Conservation (phyloP, 2,329 filamentous ascomycete genomes). For the Akanthomyces dipterigenus region DNA sequence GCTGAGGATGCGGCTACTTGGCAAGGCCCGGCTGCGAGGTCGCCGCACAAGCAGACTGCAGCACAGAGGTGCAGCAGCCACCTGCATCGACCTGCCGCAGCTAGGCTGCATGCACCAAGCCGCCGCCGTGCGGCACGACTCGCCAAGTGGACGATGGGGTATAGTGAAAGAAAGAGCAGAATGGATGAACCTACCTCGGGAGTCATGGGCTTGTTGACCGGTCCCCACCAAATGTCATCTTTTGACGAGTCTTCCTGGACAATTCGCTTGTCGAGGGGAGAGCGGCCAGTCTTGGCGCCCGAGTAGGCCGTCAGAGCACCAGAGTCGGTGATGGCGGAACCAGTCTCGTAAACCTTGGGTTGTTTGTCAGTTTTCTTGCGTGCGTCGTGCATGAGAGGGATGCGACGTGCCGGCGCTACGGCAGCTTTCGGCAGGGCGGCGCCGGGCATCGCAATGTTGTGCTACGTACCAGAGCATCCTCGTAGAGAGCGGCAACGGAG, state of each 20-base stretch:
- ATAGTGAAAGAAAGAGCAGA: conserved; percentile 13
- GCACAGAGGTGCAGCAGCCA: neutral
- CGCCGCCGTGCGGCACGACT: neutral
- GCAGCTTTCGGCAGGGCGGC: neutral
- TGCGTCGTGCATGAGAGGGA: neutral
- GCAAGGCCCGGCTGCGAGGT: neutral
- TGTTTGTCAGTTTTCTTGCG: conserved; percentile 12
- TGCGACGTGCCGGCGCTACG: conserved; percentile 28
- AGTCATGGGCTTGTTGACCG: conserved; percentile 98
- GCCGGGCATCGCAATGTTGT: conserved; percentile 1
- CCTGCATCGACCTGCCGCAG: neutral
- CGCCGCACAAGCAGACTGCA: neutral
- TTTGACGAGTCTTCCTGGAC: conserved; percentile 87
- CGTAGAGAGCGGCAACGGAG: conserved; percentile 90
- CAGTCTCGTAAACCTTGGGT: conserved; percentile 72
- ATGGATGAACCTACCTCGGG: conserved; percentile 63
- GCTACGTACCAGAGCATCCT: conserved; percentile 72
- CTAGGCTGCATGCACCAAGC: neutral
- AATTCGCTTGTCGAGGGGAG: conserved; percentile 94
- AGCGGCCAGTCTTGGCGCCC: conserved; percentile 94
- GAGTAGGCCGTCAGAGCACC: conserved; percentile 97
- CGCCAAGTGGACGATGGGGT: neutral
- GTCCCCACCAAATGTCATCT: conserved; percentile 96
- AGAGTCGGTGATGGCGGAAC: conserved; percentile 92
- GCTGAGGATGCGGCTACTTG: neutral